phyloP scores from a whole-genome alignment of 257 asterid genomes.

The Ilex asprella region DNA sequence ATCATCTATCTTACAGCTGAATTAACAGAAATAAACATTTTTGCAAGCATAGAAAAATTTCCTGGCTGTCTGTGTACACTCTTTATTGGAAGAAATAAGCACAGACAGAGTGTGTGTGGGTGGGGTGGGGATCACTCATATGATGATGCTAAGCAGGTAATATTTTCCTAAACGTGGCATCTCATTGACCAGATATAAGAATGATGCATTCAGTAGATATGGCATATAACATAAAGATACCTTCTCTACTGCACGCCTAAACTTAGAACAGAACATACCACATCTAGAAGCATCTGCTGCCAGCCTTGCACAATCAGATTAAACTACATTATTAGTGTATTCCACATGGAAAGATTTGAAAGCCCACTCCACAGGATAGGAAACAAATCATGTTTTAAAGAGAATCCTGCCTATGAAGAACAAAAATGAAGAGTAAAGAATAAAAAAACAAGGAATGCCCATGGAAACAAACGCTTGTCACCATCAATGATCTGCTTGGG shows the following conservation, averaged over 20 bases:
- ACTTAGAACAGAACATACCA: not conserved
- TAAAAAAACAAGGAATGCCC: not conserved
- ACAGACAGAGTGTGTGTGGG: not conserved
- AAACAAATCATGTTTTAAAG: not conserved
- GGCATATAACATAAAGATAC: not conserved
- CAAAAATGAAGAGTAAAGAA: not conserved
- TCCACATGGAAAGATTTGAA: not conserved
- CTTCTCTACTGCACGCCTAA: not conserved
- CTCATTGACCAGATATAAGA: not conserved
- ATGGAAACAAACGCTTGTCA: not conserved
- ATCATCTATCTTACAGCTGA: conserved; percentile 13
- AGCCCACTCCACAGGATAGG: not conserved
- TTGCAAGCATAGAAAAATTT: no score
- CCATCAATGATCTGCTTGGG: no score
- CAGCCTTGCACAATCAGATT: not conserved
- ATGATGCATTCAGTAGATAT: not conserved
- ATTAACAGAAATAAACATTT: conserved; percentile 4
- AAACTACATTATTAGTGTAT: not conserved
- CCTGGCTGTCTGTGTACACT: not conserved
- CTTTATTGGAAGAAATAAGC: not conserved
- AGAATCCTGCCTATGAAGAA: not conserved
- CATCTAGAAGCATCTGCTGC: not conserved
- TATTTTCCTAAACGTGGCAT: not conserved
- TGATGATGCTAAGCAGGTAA: not conserved
- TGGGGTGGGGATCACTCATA: not conserved